Percentiles rank a stretch among this genome's conserved stretches.
Evolutionary conservation across 305 asterid species (phyloP).

Genomic region (Galium porrigens): DNA sequence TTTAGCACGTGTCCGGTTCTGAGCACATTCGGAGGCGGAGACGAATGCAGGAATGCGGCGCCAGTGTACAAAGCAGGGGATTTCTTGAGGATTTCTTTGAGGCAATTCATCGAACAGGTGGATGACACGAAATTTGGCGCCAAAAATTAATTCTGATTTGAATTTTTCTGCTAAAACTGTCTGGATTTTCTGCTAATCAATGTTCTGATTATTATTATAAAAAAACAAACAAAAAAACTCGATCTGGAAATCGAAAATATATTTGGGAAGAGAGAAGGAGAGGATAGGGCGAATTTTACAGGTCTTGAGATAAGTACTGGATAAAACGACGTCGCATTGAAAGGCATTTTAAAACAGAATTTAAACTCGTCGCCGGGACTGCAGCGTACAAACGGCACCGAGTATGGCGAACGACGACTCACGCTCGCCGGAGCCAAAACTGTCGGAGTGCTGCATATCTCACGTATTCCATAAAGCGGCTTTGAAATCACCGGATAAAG

Average conservation of each 20-base stretch:
- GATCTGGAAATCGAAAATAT: background rate
- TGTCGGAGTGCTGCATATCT: conserved; percentile 48
- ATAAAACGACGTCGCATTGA: background rate
- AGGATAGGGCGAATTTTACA: background rate
- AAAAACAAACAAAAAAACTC: background rate
- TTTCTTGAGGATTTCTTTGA: conserved; percentile 16
- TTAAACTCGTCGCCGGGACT: background rate
- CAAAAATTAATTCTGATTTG: background rate
- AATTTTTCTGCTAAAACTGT: background rate
- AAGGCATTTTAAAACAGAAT: background rate
- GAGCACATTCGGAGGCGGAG: background rate
- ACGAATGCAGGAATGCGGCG: conserved; percentile 3
- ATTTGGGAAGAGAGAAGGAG: background rate
- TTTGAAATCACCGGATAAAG: conserved; percentile 33
- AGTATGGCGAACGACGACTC: conserved; percentile 11
- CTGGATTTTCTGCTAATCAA: background rate
- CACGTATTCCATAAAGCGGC: conserved; percentile 57
- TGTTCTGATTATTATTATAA: too few relatives aligned
- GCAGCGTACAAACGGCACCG: background rate
- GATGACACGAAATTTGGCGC: background rate
- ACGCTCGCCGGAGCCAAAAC: background rate
- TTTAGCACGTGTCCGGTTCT: conserved; percentile 15
- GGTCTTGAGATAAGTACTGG: background rate
- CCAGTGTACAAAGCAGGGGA: conserved; percentile 14
- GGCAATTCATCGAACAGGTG: conserved; percentile 27